These are phyloP conservation scores for Alternaria novae-zelandiae DNA, from an alignment of 2,329 filamentous ascomycete genomes.

Conservation along the genomic window DNA sequence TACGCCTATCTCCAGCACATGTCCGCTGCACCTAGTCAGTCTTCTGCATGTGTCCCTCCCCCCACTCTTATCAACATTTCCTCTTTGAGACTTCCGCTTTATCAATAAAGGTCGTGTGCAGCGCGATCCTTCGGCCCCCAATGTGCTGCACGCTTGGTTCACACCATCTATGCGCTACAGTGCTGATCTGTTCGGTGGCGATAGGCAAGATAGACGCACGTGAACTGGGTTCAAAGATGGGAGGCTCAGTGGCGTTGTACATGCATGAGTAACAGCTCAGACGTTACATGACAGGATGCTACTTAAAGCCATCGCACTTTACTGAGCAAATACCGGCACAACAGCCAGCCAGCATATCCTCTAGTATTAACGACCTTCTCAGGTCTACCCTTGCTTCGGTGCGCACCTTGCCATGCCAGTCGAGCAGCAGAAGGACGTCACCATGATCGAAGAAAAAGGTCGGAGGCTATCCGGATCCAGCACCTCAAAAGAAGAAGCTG, in stretches of 20 bases:
- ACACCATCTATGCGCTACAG: neutral
- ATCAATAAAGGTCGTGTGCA: neutral
- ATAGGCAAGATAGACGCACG: neutral
- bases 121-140: neutral
- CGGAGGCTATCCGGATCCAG: neutral
- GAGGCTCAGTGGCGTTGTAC: neutral
- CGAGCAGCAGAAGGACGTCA: neutral
- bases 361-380: neutral
- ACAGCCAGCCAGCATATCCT: neutral
- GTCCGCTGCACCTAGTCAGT: neutral
- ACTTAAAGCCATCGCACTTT: neutral
- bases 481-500: neutral
- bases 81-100: neutral
- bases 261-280: neutral
- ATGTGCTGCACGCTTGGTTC: neutral
- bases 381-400: neutral
- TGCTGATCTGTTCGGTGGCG: neutral
- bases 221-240: neutral
- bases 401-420: neutral
- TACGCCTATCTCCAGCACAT: constrained; percentile 3
- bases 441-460: neutral
- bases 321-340: too few species aligned
- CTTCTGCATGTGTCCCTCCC: neutral
- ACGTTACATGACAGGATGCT: neutral
- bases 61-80: constrained; percentile 9